Base-by-base conservation (phyloP, 2,329 filamentous ascomycete genomes). In the Hypoxylon sp. region DNA sequence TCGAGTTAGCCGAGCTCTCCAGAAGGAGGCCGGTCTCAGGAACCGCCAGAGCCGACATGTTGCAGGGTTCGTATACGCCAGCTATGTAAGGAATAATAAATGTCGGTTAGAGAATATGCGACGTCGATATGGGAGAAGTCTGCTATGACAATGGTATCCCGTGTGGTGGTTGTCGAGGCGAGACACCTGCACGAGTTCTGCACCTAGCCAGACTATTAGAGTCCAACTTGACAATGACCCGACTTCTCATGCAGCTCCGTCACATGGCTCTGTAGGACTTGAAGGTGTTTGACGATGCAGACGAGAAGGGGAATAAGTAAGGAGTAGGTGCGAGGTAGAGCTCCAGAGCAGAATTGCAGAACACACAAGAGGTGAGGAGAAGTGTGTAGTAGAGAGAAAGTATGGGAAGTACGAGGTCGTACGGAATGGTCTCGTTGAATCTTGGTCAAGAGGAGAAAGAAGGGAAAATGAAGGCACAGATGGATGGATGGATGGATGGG, bases 1-100 rank as follows among this genome's bases (percentile, higher is more conserved):
- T 77, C 61, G 80, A 77, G 57, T 83, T 82, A 71, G 84, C 80
- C 69, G 85, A 82, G 79, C 84, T 83, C 76, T 86, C 86, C 78
- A 90, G 82, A 77, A 84, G 79, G 78, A 90, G 81, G 80, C 89
- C 89, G 73, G 82, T 79, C 70, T 88, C 85, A 74, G 88, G 86
- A 67, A 91, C 83, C 72, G 83, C 81, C 77, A 90, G 83, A 68
- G 82, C 82, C 76, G 85, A 81, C 86, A 88, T 88, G 61, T 72
- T 81, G 74, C 17, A 50, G 60, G 56, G 59, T 61, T 71, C 35
- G 71, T 59, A 53, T 57, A 51, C 22, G 59, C 58, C 53, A 61
- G 61, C 27, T 67, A 67, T 22, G 58, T 33, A 54, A 50, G 27
- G 27, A 49, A 33, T 61, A 58, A 62, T 35, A 48, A 55, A 59